phyloP scores from a whole-genome alignment of 371 early-diverging fungal genomes.

The Chytridium lagenaria region DNA sequence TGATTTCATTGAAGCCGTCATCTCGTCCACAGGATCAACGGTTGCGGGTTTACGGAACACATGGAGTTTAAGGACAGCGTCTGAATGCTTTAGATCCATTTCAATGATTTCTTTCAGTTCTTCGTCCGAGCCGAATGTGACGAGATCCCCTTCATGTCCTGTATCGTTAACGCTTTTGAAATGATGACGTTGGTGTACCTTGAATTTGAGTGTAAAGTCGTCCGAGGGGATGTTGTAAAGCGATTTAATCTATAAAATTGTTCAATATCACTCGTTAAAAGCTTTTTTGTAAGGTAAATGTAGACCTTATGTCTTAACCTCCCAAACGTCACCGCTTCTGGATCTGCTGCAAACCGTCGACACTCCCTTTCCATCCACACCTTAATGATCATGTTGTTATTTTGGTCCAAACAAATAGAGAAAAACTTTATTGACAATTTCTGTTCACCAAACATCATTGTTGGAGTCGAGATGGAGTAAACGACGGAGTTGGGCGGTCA shows the following conservation, averaged over 20 bases:
- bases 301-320: neutral
- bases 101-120: constrained; percentile 18
- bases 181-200: neutral
- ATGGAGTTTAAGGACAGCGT: constrained; percentile 14
- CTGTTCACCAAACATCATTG: too few species aligned
- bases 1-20: neutral
- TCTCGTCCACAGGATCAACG: neutral
- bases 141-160: constrained; percentile 26
- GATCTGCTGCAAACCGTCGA: neutral
- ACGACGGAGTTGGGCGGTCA: too few species aligned
- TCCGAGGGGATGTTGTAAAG: neutral
- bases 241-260: neutral
- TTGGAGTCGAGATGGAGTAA: too few species aligned
- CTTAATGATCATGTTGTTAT: constrained; percentile 11
- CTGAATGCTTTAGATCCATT: constrained; percentile 2
- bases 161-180: neutral
- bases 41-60: neutral
- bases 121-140: constrained; percentile 20
- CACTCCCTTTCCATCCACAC: constrained; percentile 13
- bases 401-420: neutral
- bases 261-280: neutral
- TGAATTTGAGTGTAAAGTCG: constrained; percentile 20
- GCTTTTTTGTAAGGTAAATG: neutral
- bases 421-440: too few species aligned
- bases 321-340: neutral